Evolutionary conservation across 2,329 filamentous ascomycete species (phyloP).

Genomic region (Arthrobotrys sphaeroides): DNA sequence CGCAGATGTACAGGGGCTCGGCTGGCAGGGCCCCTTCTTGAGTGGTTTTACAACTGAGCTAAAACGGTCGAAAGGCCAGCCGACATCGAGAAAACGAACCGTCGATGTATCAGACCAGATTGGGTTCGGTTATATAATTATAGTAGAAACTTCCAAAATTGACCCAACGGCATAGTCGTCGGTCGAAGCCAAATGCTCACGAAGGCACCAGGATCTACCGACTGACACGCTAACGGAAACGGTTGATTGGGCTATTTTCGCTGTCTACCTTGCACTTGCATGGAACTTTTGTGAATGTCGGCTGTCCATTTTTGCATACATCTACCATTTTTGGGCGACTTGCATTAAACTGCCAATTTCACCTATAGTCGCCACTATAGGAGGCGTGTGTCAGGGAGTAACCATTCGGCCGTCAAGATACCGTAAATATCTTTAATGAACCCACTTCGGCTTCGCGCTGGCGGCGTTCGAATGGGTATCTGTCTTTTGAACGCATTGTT

Average conservation of each 20-base stretch:
- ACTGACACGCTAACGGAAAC: conserved; percentile 15
- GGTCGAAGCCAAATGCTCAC: conserved; percentile 33
- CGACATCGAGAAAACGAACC: not conserved
- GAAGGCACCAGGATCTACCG: conserved; percentile 19
- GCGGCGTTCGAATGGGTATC: not conserved
- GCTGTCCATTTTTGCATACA: conserved; percentile 19
- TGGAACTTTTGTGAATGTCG: conserved; percentile 18
- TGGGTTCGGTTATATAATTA: not conserved
- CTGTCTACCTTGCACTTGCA: conserved; percentile 24
- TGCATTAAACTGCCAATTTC: conserved; percentile 48
- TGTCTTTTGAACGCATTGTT: conserved; percentile 26
- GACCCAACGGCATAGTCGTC: conserved; percentile 33
- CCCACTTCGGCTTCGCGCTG: not conserved
- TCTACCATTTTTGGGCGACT: conserved; percentile 23
- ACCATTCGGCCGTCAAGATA: not conserved
- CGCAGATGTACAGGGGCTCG: conserved; percentile 39
- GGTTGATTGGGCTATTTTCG: conserved; percentile 38
- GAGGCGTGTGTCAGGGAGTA: conserved; percentile 15
- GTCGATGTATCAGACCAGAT: conserved; percentile 12
- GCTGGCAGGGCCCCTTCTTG: conserved; percentile 37
- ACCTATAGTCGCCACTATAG: conserved; percentile 19
- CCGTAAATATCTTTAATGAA: too few relatives aligned
- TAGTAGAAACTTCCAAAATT: conserved; percentile 10
- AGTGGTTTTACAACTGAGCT: conserved; percentile 46
- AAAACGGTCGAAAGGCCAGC: conserved; percentile 38